Base-by-base conservation (phyloP, 2,329 filamentous ascomycete species). In the Zymoseptoria passerinii region DNA sequence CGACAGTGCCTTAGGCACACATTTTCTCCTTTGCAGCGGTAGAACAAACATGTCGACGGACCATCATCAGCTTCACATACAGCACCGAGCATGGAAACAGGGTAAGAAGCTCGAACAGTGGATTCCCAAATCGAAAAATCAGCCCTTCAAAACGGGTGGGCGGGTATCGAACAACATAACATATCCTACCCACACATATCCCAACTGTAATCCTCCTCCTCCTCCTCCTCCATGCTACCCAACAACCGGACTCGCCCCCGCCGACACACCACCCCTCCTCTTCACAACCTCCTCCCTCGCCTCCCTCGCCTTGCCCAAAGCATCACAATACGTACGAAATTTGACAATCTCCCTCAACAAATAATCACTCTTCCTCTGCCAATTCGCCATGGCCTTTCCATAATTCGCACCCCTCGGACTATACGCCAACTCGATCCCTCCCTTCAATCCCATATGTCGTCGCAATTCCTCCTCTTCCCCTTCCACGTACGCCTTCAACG, bases 311-410 rank as follows among this genome's bases (percentile, higher is more conserved):
- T 83, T 82, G 58, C 85, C 80, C 54, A 99, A 77, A 35, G 85
- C 86, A 72, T 97, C 94, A 65, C 96, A 92, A 70, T 97, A 99
- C 0, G 92, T 97, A 60, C 88, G 81, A 76, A 96, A 97, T 74
- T 97, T 97, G 73, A 97, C 91, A 72, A 95, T 96, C 76, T 99
- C 94, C 40, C 89, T 81, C 10, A 97, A 80, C 48, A 99, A 77
- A 71, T 97, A 96, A 28, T 89, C 87, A 57, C 90, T 95, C 77
- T 97, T 97, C 70, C 88, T 86, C 78, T 99, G 92, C 92, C 94
- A 99, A 74, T 99, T 99, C 19, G 86, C 81, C 88, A 97, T 92
- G 16, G 92, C 90, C 74, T 88, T 92, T 62, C 78, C 79, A 16
- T 86, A 83, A 68, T 97, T 97, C 44, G 84, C 81, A 61, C 92